Evolutionary conservation across 495 filamentous ascomycete species (phyloP), one percentile per base, ranked within the genome.

Genomic region (Penicillium coffeae): DNA sequence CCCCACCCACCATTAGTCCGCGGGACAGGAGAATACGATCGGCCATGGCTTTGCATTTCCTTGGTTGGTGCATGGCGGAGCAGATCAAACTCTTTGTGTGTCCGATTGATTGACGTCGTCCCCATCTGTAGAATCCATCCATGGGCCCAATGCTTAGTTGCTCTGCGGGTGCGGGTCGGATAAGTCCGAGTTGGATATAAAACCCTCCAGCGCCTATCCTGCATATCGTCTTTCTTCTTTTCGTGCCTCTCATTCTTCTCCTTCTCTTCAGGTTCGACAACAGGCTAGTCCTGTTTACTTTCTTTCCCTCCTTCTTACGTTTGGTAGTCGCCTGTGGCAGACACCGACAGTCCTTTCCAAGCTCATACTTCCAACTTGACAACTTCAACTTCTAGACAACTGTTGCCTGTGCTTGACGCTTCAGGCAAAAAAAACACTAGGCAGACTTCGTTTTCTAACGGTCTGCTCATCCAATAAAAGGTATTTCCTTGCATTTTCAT

Each of bases 251-350:
- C 50, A 30, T 33, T 61, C 55, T 52, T 46, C 27, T 54, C 38
- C 56, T 42, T 59, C 42, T 18, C 18, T 45, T 58, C 27, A 45
- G 43, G 57, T 64, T 70, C 55, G 60, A 66, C 54, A 61, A 51
- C 68, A 64, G 69, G 69, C 69, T 54, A 69, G 69, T 62, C 55
- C 54, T 63, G 64, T 63, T 42, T 30, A 30, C 16, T 59, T 59
- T 45, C 62, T 60, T 70, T 66, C 58, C 60, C 63, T 65, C 42
- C 41, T 47, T 41, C 21, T 1, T 14, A 21, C 25, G 45, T 38
- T 27, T 44, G 43, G 46, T 59, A 49, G 16, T 63, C 61, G 64
- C 63, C 66, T 70, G 64, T 61, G 62, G 62, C 64, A 60, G 52
- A 59, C 56, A 57, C 52, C 57, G 48, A 55, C 65, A 64, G 54